Conservation (phyloP, 2,329 filamentous ascomycete genomes). For the Didymella pomorum region DNA sequence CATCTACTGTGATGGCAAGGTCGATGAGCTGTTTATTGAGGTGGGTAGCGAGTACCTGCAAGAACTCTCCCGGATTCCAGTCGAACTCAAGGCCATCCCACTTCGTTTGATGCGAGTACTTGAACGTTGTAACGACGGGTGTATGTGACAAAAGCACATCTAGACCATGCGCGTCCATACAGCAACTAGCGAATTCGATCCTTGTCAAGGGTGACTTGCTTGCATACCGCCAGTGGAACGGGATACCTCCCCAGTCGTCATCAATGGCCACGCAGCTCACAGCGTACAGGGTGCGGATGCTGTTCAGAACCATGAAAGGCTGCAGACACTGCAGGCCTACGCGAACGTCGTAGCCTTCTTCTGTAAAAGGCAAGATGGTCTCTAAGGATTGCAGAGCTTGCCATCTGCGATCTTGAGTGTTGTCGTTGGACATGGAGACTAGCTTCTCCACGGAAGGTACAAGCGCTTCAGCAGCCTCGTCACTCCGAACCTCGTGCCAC, state of each 20-base stretch:
- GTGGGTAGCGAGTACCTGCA: constrained; percentile 35
- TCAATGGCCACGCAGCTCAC: constrained; percentile 45
- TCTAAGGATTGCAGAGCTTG: constrained; percentile 37
- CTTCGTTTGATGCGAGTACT: constrained; percentile 48
- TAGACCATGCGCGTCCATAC: constrained; percentile 42
- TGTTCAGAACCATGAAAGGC: constrained; percentile 38
- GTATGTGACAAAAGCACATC: constrained; percentile 36
- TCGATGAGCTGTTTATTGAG: constrained; percentile 36
- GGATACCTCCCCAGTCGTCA: constrained; percentile 41
- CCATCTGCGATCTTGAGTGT: constrained; percentile 4
- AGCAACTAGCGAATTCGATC: constrained; percentile 44
- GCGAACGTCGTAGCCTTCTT: constrained; percentile 41
- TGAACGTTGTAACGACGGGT: constrained; percentile 38
- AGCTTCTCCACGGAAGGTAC: constrained; percentile 29
- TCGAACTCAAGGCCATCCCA: constrained; percentile 44
- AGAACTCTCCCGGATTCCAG: constrained; percentile 46
- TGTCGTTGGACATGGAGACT: constrained; percentile 29
- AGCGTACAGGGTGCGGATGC: constrained; percentile 40
- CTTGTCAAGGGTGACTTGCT: constrained; percentile 35
- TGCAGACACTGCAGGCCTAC: constrained; percentile 39
- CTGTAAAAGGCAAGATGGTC: constrained; percentile 42
- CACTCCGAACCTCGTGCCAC: constrained; percentile 37
- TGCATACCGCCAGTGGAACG: constrained; percentile 39
- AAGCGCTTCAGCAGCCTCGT: constrained; percentile 28
- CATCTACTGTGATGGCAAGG: constrained; percentile 46